phyloP scores from a whole-genome alignment of 441 rosid species.

The Populus hybrid region DNA sequence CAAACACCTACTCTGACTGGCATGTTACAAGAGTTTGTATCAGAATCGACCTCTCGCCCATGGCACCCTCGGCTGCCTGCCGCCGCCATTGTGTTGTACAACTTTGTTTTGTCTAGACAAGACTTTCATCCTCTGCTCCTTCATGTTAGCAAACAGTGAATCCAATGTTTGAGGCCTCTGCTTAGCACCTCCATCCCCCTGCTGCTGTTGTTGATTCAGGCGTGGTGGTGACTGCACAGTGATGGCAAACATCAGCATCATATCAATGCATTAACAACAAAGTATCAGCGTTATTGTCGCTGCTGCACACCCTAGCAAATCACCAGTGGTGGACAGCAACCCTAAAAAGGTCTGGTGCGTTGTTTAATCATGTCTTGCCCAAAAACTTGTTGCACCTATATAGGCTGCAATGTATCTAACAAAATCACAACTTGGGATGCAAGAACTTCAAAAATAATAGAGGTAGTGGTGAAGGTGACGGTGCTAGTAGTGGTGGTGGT shows the following conservation, averaged over 20 bases:
- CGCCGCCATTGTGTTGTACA: constrained; percentile 22
- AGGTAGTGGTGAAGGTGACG: neutral
- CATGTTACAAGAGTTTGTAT: neutral
- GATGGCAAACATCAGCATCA: neutral
- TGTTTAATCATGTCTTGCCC: neutral
- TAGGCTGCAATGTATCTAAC: neutral
- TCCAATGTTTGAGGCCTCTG: constrained; percentile 78
- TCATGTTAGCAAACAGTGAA: constrained; percentile 75
- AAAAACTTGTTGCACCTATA: neutral
- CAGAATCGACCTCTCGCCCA: constrained; percentile 56
- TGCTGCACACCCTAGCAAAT: neutral
- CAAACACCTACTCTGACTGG: neutral
- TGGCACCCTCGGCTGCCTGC: constrained; percentile 37
- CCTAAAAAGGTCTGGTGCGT: neutral
- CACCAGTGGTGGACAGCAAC: neutral
- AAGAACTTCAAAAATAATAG: neutral
- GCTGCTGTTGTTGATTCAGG: constrained; percentile 21
- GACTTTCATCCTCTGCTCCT: constrained; percentile 64
- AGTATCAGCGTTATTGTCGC: neutral
- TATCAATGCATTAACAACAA: neutral
- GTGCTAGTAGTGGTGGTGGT: neutral
- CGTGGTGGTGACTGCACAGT: constrained; percentile 28
- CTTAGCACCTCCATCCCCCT: constrained; percentile 34
- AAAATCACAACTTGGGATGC: neutral
- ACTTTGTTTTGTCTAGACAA: constrained; percentile 32